A percentile compares a stretch with the other conserved stretches of the same genome.
Conservation (phyloP, 768 basidiomycete species). For the Xerocomellus dryophilus region DNA sequence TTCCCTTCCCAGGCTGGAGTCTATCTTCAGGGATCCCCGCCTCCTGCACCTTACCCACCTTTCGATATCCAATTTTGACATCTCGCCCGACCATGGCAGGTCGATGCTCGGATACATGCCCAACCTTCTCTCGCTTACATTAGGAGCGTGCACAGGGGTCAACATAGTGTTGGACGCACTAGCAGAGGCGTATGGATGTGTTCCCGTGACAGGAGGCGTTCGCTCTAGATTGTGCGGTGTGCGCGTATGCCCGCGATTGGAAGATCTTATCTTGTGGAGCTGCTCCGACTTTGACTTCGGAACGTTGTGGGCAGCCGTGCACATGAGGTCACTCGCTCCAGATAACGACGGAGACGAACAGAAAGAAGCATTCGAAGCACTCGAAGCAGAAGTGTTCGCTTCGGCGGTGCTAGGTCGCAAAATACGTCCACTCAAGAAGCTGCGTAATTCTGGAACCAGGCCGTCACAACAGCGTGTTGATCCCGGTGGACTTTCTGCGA, state of each 20-base stretch:
- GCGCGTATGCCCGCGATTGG: conserved; percentile 49
- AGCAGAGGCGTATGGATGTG: conserved; percentile 35
- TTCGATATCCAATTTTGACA: conserved; percentile 45
- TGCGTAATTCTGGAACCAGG: conserved; percentile 13
- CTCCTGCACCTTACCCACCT: conserved; percentile 49
- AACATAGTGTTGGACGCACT: conserved; percentile 41
- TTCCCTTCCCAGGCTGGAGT: conserved; percentile 46
- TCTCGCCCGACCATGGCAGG: conserved; percentile 38
- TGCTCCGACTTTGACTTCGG: conserved; percentile 43
- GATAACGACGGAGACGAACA: conserved; percentile 17
- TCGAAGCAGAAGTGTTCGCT: conserved; percentile 22
- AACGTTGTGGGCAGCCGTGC: conserved; percentile 37
- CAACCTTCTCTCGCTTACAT: conserved; percentile 43
- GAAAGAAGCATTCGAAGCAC: conserved; percentile 9
- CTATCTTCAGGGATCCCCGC: conserved; percentile 55
- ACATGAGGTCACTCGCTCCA: conserved; percentile 28
- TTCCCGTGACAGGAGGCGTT: conserved; percentile 10
- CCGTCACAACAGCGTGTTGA: conserved; percentile 12
- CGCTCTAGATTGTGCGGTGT: conserved; percentile 33
- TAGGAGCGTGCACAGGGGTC: conserved; percentile 47
- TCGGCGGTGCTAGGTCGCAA: conserved; percentile 27
- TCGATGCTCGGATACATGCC: conserved; percentile 53
- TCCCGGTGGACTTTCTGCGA: conserved; percentile 11
- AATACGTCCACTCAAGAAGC: conserved; percentile 39
- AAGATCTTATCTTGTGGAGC: conserved; percentile 50